Evolutionary conservation across 495 filamentous ascomycete genomes (phyloP).

Genomic region (Tuber aestivum): DNA sequence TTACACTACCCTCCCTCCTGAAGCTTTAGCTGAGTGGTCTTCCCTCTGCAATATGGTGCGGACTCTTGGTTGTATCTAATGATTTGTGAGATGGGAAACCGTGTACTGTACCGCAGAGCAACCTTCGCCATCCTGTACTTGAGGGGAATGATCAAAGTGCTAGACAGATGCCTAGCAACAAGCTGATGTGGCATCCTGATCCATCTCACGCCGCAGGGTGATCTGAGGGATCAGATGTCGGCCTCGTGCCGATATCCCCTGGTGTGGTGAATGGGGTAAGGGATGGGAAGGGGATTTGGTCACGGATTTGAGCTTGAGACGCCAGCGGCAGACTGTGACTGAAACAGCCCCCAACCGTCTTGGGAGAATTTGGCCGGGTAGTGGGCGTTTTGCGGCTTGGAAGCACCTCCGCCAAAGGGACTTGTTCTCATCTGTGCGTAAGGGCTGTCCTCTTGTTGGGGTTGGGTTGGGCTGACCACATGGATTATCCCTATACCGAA

Average conservation of each 20-base stretch:
- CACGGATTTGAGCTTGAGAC: neutral
- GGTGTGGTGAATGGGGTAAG: neutral
- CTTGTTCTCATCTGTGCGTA: neutral
- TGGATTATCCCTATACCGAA: neutral
- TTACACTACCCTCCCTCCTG: neutral
- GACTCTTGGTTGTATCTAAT: neutral
- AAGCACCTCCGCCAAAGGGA: neutral
- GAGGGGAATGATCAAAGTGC: neutral
- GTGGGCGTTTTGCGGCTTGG: neutral
- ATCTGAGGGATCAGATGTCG: neutral
- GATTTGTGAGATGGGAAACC: neutral
- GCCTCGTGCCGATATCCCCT: neutral
- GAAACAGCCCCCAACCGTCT: neutral
- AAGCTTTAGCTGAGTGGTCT: neutral
- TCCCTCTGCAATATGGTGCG: neutral
- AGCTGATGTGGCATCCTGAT: neutral
- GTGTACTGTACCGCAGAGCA: neutral
- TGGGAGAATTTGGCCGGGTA: neutral
- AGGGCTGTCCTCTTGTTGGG: neutral
- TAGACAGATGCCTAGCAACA: neutral
- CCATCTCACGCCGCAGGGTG: neutral
- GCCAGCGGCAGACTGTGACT: neutral
- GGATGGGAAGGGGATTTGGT: neutral
- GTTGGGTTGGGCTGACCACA: too few relatives aligned
- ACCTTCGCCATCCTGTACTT: neutral